Evolutionary conservation across 345 rosid species (phyloP).

Genomic region (Corymbia maculata): DNA sequence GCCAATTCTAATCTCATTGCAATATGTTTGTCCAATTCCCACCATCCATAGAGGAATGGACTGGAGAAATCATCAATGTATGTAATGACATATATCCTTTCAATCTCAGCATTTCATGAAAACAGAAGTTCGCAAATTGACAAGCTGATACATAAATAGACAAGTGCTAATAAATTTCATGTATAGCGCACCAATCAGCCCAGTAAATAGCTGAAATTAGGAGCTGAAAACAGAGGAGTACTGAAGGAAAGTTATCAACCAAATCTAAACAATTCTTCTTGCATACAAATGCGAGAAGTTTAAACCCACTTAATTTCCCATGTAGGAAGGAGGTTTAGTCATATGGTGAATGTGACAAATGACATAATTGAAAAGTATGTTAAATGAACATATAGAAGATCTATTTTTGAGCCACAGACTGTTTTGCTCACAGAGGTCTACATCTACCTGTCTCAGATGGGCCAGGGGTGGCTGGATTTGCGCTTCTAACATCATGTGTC

Average conservation of each 20-base stretch:
- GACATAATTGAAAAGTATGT: not conserved
- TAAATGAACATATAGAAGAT: not conserved
- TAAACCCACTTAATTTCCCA: not conserved
- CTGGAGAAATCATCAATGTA: not conserved
- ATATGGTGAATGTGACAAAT: not conserved
- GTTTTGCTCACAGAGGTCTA: not conserved
- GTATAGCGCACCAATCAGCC: not conserved
- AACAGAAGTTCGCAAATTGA: not conserved
- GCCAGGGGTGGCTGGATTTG: conserved; percentile 21
- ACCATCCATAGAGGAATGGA: not conserved
- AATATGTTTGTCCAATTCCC: not conserved
- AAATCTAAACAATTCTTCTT: not conserved
- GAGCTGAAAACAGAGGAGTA: not conserved
- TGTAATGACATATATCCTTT: not conserved
- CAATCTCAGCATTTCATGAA: not conserved
- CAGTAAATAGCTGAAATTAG: not conserved
- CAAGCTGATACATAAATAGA: not conserved
- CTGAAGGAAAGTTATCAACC: not conserved
- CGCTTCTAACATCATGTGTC: conserved; percentile 20
- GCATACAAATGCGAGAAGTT: not conserved
- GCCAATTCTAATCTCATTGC: not conserved
- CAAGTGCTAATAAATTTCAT: not conserved
- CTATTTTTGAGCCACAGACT: not conserved
- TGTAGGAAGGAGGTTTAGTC: not conserved
- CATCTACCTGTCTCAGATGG: conserved; percentile 30